A percentile compares a stretch with the other conserved stretches of the same genome.
Evolutionary conservation across 345 rosid genomes (phyloP).

Genomic region (Geranium brycei): DNA sequence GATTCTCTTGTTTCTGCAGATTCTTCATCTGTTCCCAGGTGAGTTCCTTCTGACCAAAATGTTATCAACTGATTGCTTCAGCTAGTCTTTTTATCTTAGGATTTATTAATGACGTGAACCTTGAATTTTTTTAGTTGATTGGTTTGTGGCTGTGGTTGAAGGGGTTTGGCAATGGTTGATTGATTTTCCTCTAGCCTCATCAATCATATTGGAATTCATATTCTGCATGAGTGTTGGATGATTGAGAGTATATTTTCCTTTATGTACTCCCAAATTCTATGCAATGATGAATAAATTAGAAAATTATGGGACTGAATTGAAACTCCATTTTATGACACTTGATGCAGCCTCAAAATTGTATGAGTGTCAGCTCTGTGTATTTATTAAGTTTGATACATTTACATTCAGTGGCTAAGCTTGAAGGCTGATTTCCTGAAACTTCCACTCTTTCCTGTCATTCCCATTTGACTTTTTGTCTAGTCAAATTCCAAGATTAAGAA

Average conservation of each 20-base stretch:
- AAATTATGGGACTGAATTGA: conserved; percentile 10
- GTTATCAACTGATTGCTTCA: background rate
- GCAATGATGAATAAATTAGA: background rate
- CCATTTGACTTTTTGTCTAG: too few relatives aligned
- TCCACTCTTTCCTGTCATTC: too few relatives aligned
- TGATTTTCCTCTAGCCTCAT: background rate
- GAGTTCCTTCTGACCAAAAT: conserved; percentile 4
- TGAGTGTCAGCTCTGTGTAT: background rate
- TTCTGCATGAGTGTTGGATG: conserved; percentile 3
- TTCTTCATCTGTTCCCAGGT: conserved; percentile 22
- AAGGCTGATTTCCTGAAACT: background rate
- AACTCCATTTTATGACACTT: background rate
- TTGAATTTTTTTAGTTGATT: background rate
- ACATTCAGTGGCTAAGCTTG: background rate
- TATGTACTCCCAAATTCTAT: background rate
- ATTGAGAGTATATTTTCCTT: background rate
- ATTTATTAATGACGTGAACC: background rate
- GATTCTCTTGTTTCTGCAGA: conserved; percentile 26
- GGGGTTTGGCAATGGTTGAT: conserved; percentile 1
- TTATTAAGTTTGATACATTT: background rate
- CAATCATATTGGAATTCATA: conserved; percentile 3
- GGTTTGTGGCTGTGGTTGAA: background rate
- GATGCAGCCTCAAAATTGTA: background rate
- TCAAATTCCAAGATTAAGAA: too few relatives aligned
- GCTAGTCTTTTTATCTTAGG: too few relatives aligned